Evolutionary conservation across 768 basidiomycete species (phyloP).

Genomic region (Amanita brunnescens): DNA sequence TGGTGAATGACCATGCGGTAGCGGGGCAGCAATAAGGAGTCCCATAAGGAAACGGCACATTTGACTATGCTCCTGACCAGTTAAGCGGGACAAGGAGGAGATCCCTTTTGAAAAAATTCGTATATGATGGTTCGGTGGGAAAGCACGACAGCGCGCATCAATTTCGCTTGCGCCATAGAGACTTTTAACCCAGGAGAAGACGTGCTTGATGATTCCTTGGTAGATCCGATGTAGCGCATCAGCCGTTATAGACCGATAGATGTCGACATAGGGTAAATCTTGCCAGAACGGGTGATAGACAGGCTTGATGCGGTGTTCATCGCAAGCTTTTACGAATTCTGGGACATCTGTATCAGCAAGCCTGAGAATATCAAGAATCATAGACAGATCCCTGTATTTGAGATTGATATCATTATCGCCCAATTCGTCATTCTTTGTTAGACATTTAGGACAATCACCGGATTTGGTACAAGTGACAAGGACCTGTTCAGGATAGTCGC

Average conservation of each 20-base stretch:
- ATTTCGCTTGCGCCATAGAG: slow-evolving; percentile 21
- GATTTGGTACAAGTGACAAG: not conserved
- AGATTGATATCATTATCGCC: slow-evolving; percentile 6
- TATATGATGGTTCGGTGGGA: slow-evolving; percentile 21
- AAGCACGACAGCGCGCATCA: slow-evolving; percentile 24
- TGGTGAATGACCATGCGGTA: not conserved
- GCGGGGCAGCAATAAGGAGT: slow-evolving; percentile 12
- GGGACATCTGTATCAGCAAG: not conserved
- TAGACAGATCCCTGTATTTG: not conserved
- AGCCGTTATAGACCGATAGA: slow-evolving; percentile 33
- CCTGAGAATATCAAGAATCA: not conserved
- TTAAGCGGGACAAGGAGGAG: slow-evolving; percentile 26
- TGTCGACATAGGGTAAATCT: slow-evolving; percentile 29
- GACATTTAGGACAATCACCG: slow-evolving; percentile 1
- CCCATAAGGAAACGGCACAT: slow-evolving; percentile 21
- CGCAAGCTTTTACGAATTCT: slow-evolving; percentile 8
- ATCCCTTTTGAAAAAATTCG: slow-evolving; percentile 31
- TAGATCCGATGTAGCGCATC: slow-evolving; percentile 41
- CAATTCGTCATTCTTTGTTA: not conserved
- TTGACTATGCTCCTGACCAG: slow-evolving; percentile 28
- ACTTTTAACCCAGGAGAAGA: slow-evolving; percentile 25
- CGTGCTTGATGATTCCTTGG: slow-evolving; percentile 38
- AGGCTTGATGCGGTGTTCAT: slow-evolving; percentile 16
- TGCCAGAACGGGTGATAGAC: slow-evolving; percentile 31
- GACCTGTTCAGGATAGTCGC: slow-evolving; percentile 2